A percentile compares a stretch with the other conserved stretches of the same genome.
These are phyloP conservation scores for Suillus subluteus DNA, from an alignment of 768 basidiomycete species.

Conservation along the genomic window DNA sequence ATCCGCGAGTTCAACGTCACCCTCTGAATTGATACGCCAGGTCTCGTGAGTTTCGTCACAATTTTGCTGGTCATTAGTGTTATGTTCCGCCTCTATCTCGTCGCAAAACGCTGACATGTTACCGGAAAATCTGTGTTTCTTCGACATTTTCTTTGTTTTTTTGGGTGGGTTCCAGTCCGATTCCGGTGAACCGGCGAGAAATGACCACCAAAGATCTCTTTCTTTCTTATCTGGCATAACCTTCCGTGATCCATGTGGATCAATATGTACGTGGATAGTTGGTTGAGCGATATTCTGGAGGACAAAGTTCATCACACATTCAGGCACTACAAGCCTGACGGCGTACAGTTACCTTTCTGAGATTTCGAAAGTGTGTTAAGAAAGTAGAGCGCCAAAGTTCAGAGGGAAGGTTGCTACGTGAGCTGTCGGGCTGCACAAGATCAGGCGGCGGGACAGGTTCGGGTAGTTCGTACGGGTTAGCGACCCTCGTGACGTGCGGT, in stretches of 20 bases:
- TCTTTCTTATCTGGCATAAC: conserved; percentile 72
- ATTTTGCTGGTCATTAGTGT: conserved; percentile 5
- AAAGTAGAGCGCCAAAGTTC: conserved; percentile 68
- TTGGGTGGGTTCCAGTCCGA: conserved; percentile 66
- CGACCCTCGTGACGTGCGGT: conserved; percentile 65
- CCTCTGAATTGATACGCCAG: conserved; percentile 43
- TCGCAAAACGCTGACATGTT: conserved; percentile 45
- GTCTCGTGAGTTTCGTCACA: conserved; percentile 24
- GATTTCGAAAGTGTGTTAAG: conserved; percentile 61
- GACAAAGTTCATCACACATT: conserved; percentile 15
- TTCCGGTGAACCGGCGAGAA: conserved; percentile 68
- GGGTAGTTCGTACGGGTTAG: conserved; percentile 66
- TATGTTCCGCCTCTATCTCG: conserved; percentile 15
- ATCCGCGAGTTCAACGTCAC: conserved; percentile 44
- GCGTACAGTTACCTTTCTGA: conserved; percentile 51
- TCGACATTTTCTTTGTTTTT: conserved; percentile 26
- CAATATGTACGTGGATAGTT: conserved; percentile 41
- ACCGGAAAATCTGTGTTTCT: conserved; percentile 14
- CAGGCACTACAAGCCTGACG: conserved; percentile 4
- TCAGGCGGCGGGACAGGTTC: conserved; percentile 17
- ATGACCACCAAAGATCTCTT: conserved; percentile 82
- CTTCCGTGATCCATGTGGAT: conserved; percentile 27
- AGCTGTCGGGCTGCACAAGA: conserved; percentile 30
- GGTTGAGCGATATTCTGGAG: conserved; percentile 69
- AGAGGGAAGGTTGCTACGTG: conserved; percentile 50